Percentiles rank a stretch among this genome's conserved stretches.
Conservation (phyloP, 371 early-diverging fungal genomes). For the Batrachochytrium dendrobatidis region DNA sequence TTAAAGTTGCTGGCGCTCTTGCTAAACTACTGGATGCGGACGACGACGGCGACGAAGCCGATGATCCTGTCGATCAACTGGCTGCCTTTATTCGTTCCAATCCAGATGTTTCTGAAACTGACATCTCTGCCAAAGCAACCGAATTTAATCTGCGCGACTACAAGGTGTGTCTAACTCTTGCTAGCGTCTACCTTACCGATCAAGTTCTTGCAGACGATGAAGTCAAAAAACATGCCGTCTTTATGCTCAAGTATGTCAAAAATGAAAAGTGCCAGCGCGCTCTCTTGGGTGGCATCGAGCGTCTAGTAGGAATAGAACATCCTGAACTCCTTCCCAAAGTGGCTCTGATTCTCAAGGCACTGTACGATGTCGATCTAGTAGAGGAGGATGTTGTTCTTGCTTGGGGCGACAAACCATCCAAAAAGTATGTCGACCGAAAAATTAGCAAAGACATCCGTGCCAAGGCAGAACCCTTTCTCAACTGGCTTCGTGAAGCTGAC, state of each 20-base stretch:
- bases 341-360: constrained; percentile 71
- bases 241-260: constrained; percentile 62
- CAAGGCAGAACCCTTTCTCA: constrained; percentile 82
- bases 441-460: constrained; percentile 66
- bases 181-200: constrained; percentile 31
- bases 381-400: constrained; percentile 83
- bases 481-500: constrained; percentile 70
- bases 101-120: constrained; percentile 47
- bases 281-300: constrained; percentile 87
- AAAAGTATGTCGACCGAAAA: constrained; percentile 79
- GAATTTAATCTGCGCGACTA: constrained; percentile 71
- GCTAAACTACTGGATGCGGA: constrained; percentile 39
- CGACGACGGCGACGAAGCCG: constrained; percentile 46
- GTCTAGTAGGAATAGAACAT: constrained; percentile 64
- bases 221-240: constrained; percentile 43
- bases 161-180: constrained; percentile 35
- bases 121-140: constrained; percentile 67
- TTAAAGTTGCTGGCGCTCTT: constrained; percentile 32
- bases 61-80: constrained; percentile 38
- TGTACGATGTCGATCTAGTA: constrained; percentile 85
- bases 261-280: constrained; percentile 81
- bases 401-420: constrained; percentile 85
- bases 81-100: constrained; percentile 27
- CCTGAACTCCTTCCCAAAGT: constrained; percentile 63
- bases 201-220: constrained; percentile 31